phyloP scores from a whole-genome alignment of 768 basidiomycete genomes.

The Paxillus rubicundulus region DNA sequence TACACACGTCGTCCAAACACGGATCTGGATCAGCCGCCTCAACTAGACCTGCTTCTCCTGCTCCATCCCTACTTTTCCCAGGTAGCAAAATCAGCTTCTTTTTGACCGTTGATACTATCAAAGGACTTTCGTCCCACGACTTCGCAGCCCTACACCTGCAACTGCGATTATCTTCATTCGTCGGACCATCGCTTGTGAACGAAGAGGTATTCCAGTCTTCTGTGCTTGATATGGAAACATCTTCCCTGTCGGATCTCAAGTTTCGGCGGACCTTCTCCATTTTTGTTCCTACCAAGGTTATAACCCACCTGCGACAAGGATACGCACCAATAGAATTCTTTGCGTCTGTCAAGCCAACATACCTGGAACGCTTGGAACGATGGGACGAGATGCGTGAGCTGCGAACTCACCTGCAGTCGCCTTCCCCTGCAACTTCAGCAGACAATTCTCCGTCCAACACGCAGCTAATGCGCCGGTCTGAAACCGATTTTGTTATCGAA shows the following conservation, averaged over 20 bases:
- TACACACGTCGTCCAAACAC: conserved; percentile 55
- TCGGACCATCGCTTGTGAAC: conserved; percentile 62
- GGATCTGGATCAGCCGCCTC: conserved; percentile 59
- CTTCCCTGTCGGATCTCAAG: conserved; percentile 74
- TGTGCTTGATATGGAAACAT: conserved; percentile 67
- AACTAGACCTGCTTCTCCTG: conserved; percentile 75
- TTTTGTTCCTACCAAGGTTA: conserved; percentile 67
- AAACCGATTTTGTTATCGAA: conserved; percentile 85
- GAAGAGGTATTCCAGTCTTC: conserved; percentile 84
- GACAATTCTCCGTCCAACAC: conserved; percentile 43
- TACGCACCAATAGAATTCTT: conserved; percentile 92
- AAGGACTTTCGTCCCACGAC: conserved; percentile 87
- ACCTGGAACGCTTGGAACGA: conserved; percentile 83
- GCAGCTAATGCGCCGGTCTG: conserved; percentile 87
- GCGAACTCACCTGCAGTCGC: conserved; percentile 42
- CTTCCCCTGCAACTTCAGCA: conserved; percentile 25
- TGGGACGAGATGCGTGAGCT: conserved; percentile 94
- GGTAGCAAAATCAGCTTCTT: conserved; percentile 85
- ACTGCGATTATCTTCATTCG: conserved; percentile 82
- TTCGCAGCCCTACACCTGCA: conserved; percentile 86
- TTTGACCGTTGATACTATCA: conserved; percentile 81
- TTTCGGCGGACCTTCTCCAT: conserved; percentile 84
- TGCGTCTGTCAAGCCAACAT: conserved; percentile 75
- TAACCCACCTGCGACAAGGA: conserved; percentile 67
- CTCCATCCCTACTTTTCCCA: conserved; percentile 59